A percentile compares a stretch with the other conserved stretches of the same genome.
Evolutionary conservation across 306 rosid genomes (phyloP).

Genomic region (Hippophae tibetana): DNA sequence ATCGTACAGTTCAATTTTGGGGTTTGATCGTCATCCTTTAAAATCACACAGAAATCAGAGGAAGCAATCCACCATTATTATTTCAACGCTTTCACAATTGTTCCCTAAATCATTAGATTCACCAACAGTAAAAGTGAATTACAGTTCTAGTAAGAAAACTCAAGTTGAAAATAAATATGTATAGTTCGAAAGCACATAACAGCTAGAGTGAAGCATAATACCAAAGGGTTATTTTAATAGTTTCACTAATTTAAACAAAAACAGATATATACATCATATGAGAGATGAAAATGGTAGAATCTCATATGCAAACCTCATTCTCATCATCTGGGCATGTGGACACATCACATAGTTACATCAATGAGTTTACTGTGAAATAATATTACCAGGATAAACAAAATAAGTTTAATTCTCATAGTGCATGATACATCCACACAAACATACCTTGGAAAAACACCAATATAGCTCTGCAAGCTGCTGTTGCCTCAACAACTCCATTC

Average conservation of each 20-base stretch:
- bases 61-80: background rate
- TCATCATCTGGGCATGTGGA: no score
- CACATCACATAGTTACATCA: no score
- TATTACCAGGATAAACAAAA: background rate
- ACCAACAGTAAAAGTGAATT: background rate
- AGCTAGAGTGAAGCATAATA: background rate
- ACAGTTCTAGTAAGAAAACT: background rate
- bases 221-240: no score
- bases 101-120: background rate
- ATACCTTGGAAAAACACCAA: slow-evolving; percentile 84
- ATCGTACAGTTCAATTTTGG: no score
- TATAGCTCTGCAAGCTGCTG: slow-evolving; percentile 66
- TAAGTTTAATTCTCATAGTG: background rate
- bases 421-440: background rate
- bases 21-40: background rate
- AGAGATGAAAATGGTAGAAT: no score
- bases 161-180: background rate
- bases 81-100: background rate
- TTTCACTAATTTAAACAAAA: no score
- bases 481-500: slow-evolving; percentile 50
- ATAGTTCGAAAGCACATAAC: background rate
- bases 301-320: no score
- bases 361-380: no score
- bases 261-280: no score
- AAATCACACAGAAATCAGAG: background rate